Percentiles rank a stretch among this genome's conserved stretches.
Evolutionary conservation across 176 grass and related monocot species (phyloP).

Genomic region (Oryza glumipatula): DNA sequence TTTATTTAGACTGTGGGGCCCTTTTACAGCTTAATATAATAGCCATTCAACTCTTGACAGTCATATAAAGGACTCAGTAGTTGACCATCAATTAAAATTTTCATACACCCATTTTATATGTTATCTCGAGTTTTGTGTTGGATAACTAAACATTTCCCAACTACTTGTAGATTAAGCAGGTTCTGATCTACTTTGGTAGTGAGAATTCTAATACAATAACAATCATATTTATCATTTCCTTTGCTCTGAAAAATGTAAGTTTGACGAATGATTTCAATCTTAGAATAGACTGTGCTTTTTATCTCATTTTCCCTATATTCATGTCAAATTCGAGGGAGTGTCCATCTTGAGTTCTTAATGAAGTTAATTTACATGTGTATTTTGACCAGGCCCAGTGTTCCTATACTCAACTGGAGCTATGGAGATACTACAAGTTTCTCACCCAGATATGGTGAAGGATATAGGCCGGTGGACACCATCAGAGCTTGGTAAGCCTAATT

Average conservation of each 20-base stretch:
- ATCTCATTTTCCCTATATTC: neutral
- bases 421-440: constrained; percentile 61
- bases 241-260: neutral
- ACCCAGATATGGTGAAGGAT: constrained; percentile 67
- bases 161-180: neutral
- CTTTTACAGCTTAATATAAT: neutral
- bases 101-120: neutral
- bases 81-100: neutral
- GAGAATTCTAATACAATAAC: neutral
- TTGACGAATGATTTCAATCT: neutral
- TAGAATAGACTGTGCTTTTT: neutral
- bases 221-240: constrained; percentile 1
- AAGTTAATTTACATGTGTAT: constrained; percentile 19
- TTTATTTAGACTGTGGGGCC: neutral
- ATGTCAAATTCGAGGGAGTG: neutral
- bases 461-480: constrained; percentile 55
- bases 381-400: constrained; percentile 57
- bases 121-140: neutral
- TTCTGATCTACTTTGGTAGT: neutral
- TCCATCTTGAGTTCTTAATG: neutral
- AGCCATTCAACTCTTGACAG: neutral
- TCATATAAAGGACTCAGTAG: neutral
- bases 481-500: constrained; percentile 64
- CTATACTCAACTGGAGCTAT: constrained; percentile 62
- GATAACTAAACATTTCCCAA: neutral